Percentiles rank a stretch among this genome's conserved stretches.
These are phyloP conservation scores for Lachancea meyersii DNA, from an alignment of 805 yeast genomes.

Conservation along the genomic window DNA sequence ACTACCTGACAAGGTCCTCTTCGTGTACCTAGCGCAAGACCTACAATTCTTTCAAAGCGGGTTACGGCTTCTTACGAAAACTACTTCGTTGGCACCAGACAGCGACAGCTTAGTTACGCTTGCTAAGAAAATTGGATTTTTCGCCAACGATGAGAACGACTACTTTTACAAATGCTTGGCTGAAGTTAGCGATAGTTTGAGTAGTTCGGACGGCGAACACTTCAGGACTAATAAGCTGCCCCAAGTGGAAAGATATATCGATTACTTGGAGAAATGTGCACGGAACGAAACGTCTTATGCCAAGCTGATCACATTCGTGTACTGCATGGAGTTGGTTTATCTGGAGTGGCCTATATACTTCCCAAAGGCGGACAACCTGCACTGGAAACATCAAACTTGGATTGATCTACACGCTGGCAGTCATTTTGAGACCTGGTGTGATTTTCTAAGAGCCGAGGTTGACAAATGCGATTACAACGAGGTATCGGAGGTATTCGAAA, in stretches of 20 bases:
- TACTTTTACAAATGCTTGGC: conserved; percentile 38
- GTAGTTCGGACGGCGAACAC: conserved; percentile 14
- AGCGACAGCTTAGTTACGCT: conserved; percentile 35
- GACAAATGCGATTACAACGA: conserved; percentile 31
- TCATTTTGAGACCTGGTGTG: conserved; percentile 44
- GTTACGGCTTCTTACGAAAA: conserved; percentile 39
- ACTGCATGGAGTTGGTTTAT: conserved; percentile 46
- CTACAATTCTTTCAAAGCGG: conserved; percentile 41
- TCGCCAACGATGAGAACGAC: conserved; percentile 43
- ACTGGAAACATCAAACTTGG: conserved; percentile 48
- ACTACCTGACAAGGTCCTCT: conserved; percentile 37
- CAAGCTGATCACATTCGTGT: conserved; percentile 39
- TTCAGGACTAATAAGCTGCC: conserved; percentile 22
- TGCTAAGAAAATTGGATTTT: conserved; percentile 47
- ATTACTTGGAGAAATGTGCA: conserved; percentile 31
- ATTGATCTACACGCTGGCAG: conserved; percentile 46
- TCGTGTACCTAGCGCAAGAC: conserved; percentile 45
- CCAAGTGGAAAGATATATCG: conserved; percentile 36
- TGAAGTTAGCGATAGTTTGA: conserved; percentile 18
- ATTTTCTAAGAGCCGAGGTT: conserved; percentile 40
- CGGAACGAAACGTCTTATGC: conserved; percentile 23
- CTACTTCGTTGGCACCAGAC: conserved; percentile 40
- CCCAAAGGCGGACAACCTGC: conserved; percentile 29
- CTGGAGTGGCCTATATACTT: conserved; percentile 46
- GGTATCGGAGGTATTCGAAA: conserved; percentile 30